Base-by-base conservation (phyloP, 2,329 filamentous ascomycete genomes). In the Beauveria sp. region DNA sequence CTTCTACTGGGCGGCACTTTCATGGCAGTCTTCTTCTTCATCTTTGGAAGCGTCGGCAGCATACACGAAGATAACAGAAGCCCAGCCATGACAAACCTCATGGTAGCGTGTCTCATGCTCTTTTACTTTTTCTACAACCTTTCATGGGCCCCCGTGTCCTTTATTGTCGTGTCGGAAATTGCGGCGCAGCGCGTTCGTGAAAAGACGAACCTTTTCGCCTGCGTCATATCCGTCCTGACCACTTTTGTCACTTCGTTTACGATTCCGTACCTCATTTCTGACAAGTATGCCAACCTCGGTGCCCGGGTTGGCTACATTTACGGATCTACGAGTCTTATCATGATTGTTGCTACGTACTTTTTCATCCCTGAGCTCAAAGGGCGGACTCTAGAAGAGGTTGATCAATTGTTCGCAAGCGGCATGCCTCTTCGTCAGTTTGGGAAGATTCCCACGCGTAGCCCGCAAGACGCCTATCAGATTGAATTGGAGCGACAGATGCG, bases 301-400 rank as follows among this genome's bases (percentile, higher is more conserved):
- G 68, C 67, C 20, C 74, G 72, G 45, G 68, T 76, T 0, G 74
- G 74, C 2, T 77, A 75, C 52, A 74, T 77, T n/a, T 77, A 73
- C 50, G 75, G 73, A 6, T 65, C 67, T 30, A 66, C 65, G 43
- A 75, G 77, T 65, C 66, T 77, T 14, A 28, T 73, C 8, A 74
- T 77, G 54, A 66, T 77, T 1, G 65, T 72, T 1, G 79, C 77
- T 65, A 73, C 76, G 1, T 77, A 70, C 65, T 77, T 77, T 65
- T 75, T 69, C 57, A 68, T 78, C 20, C 77, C 77, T 22, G 79
- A 81, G 67, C 75, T 78, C 3, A 76, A 75, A 26, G 76, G 76
- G 2, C 62, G 66, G 22, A 68, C 61, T 1, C 50, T 68, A 10
- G 67, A 68, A 46, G 66, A 68, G 40, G 64, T 68, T 7, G 67